Conservation (phyloP, 768 basidiomycete genomes). For the Imleria badia region DNA sequence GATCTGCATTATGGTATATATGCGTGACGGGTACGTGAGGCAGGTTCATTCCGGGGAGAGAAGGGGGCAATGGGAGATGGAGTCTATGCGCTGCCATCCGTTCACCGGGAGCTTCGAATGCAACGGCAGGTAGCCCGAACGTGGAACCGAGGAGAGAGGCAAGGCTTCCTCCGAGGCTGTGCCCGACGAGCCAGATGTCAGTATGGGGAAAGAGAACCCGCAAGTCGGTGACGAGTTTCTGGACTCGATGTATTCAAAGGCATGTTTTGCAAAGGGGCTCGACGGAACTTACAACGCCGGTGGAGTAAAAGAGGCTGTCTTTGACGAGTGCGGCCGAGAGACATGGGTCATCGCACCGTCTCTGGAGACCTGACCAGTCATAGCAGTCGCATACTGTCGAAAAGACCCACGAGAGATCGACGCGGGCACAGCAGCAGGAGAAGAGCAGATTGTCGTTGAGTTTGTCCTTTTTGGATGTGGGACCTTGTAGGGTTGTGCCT, state of each 20-base stretch:
- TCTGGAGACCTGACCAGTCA: slow-evolving; percentile 43
- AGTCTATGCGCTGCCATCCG: slow-evolving; percentile 59
- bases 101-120: slow-evolving; percentile 68
- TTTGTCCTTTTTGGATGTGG: slow-evolving; percentile 89
- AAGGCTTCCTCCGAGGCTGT: slow-evolving; percentile 63
- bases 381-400: slow-evolving; percentile 89
- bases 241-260: slow-evolving; percentile 11
- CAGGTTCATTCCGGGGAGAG: background rate
- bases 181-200: slow-evolving; percentile 61
- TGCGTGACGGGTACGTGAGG: slow-evolving; percentile 38
- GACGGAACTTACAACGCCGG: slow-evolving; percentile 66
- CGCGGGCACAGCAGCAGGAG: slow-evolving; percentile 92
- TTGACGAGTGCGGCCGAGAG: slow-evolving; percentile 79
- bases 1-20: slow-evolving; percentile 71
- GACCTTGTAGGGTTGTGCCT: slow-evolving; percentile 80
- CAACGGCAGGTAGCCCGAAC: slow-evolving; percentile 63
- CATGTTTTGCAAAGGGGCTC: background rate
- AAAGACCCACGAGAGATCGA: slow-evolving; percentile 85
- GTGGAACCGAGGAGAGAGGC: slow-evolving; percentile 63
- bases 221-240: slow-evolving; percentile 60
- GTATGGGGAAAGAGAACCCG: slow-evolving; percentile 55
- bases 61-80: slow-evolving; percentile 57
- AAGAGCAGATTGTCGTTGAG: slow-evolving; percentile 89
- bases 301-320: slow-evolving; percentile 90
- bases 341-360: slow-evolving; percentile 79